Evolutionary conservation across 1,284 basidiomycete species (phyloP).

Genomic region (Malassezia restricta): DNA sequence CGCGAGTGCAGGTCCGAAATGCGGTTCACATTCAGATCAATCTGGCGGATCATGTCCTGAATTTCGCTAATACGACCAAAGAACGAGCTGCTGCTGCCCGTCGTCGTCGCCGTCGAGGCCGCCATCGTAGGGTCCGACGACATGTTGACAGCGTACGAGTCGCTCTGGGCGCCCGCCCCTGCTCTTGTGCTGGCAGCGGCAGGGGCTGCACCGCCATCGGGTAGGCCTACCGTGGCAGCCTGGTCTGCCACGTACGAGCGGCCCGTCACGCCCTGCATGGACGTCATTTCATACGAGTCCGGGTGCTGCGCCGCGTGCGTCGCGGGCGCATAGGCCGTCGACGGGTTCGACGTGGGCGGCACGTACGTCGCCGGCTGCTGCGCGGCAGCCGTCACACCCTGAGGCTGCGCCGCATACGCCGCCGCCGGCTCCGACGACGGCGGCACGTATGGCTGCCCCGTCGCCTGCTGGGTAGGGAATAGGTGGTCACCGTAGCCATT

Average conservation of each 20-base stretch:
- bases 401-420: neutral
- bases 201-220: neutral
- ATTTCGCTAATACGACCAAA: constrained; percentile 38
- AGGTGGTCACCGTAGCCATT: constrained; percentile 45
- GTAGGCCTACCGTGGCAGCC: neutral
- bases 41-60: constrained; percentile 40
- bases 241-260: neutral
- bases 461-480: constrained; percentile 37
- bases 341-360: neutral
- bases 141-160: constrained; percentile 6
- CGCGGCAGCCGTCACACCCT: neutral
- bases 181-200: constrained; percentile 12
- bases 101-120: neutral
- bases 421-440: neutral
- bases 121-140: constrained; percentile 1
- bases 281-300: constrained; percentile 17
- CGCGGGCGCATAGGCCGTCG: neutral
- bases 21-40: constrained; percentile 41
- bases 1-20: constrained; percentile 44
- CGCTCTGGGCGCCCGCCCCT: neutral
- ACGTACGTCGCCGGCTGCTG: neutral
- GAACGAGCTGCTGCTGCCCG: constrained; percentile 21
- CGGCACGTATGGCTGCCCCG: constrained; percentile 9
- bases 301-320: neutral
- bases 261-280: neutral